phyloP scores from a whole-genome alignment of 768 basidiomycete genomes.

The Mycena filopes region DNA sequence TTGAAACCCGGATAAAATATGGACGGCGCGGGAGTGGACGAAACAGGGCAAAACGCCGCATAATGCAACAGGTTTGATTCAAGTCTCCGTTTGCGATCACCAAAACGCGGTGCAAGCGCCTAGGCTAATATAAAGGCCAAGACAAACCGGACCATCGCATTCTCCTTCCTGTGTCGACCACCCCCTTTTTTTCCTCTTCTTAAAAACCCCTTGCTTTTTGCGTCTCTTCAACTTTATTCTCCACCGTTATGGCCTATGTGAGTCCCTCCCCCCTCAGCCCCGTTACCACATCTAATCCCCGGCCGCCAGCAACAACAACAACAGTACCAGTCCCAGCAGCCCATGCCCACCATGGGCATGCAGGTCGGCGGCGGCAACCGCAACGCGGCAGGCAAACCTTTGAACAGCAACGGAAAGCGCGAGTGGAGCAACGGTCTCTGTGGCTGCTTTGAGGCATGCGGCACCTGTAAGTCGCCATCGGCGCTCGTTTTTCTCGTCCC shows the following conservation, averaged over 20 bases:
- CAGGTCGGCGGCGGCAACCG: slow-evolving; percentile 40
- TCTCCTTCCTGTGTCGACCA: background rate
- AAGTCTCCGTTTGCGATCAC: background rate
- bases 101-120: background rate
- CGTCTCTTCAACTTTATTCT: background rate
- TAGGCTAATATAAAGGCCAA: background rate
- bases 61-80: too few relatives aligned
- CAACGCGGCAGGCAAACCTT: slow-evolving; percentile 39
- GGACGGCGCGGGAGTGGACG: too few relatives aligned
- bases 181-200: slow-evolving; percentile 10
- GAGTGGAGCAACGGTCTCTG: slow-evolving; percentile 45
- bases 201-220: too few relatives aligned
- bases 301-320: slow-evolving; percentile 26
- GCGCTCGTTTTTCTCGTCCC: background rate
- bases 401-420: slow-evolving; percentile 40
- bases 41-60: too few relatives aligned
- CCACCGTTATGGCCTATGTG: slow-evolving; percentile 28
- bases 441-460: slow-evolving; percentile 39
- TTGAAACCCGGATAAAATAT: too few relatives aligned
- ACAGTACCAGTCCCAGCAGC: slow-evolving; percentile 29
- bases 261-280: background rate
- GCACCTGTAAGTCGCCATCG: slow-evolving; percentile 36
- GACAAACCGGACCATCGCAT: background rate
- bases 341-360: slow-evolving; percentile 32
- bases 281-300: background rate